Conservation (phyloP, 805 yeast species). For the Komagataella ulmi region DNA sequence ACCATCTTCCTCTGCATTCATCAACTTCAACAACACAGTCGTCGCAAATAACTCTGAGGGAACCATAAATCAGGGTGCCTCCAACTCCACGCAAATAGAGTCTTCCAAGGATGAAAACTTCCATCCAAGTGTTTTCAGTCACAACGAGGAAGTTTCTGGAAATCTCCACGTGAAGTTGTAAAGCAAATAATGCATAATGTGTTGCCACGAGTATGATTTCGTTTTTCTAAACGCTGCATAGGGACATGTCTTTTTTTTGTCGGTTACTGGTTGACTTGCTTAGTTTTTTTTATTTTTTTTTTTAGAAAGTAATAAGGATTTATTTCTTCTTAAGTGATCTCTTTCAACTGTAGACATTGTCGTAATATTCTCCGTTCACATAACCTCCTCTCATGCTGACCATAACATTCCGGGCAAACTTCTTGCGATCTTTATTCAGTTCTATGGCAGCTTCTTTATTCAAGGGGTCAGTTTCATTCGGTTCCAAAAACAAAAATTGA, state of each 20-base stretch:
- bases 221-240: neutral
- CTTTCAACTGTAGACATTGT: slow-evolving; percentile 30
- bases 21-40: neutral
- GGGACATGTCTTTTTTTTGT: neutral
- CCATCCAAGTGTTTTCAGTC: neutral
- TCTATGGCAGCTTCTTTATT: slow-evolving; percentile 79
- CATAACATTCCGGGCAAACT: slow-evolving; percentile 44
- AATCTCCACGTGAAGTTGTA: neutral
- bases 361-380: slow-evolving; percentile 46
- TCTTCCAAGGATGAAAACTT: neutral
- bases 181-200: neutral
- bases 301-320: neutral
- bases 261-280: neutral
- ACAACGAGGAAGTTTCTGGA: neutral
- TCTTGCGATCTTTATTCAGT: slow-evolving; percentile 26
- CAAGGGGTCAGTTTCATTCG: slow-evolving; percentile 85
- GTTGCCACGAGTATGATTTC: neutral
- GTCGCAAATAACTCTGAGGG: neutral
- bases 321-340: neutral
- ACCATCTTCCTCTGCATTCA: neutral
- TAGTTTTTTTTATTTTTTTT: too few species aligned
- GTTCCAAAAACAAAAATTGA: slow-evolving; percentile 75
- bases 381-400: slow-evolving; percentile 62
- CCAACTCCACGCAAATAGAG: neutral
- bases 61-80: neutral